Evolutionary conservation across 148 eudicot species (phyloP), one percentile per base, ranked within the genome.

Genomic region (Camellia granthamiana): DNA sequence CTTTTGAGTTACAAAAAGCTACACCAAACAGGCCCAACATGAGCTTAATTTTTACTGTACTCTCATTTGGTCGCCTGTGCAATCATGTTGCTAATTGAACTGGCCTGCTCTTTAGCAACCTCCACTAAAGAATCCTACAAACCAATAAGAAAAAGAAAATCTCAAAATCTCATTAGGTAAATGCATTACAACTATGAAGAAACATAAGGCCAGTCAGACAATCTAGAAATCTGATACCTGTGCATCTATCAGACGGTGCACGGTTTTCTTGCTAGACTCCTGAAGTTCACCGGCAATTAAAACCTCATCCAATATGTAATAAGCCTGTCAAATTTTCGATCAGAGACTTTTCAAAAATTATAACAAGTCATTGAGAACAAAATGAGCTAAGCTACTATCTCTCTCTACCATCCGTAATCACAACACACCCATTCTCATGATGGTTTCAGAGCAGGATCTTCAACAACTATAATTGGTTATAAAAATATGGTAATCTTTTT

Each of bases 221-320:
- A 47, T 47, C 51, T 47, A 5, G 7, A 43, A 19, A 18, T 46
- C n/a, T 13, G 54, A 58, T 82, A 95, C 98, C 94, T 95, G 98
- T 52, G 98, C 91, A 73, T 92, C 98, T 78, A 95, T 84, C 71
- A 95, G 79, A 52, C 98, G 94, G 19, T 90, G 91, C 81, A 95
- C 91, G 38, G 97, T 84, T 84, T 92, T 95, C 94, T 95, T 95
- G 88, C 97, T 95, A 2, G 97, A 88, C 81, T 95, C 98, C 88
- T 93, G 98, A 82, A 95, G 90, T 85, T 95, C 98, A 66, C 97
- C 98, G 79, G 98, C 98, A 69, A 93, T 93, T 74, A 95, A 78
- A 77, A 95, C 84, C 85, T 95, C 98, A 30, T 95, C 98, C 78
- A 95, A 86, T 85, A 92, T 90, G 76, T 88, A 95, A 80, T 93